Conservation (phyloP, 768 basidiomycete species). For the Cantharellus cinnabarinus region DNA sequence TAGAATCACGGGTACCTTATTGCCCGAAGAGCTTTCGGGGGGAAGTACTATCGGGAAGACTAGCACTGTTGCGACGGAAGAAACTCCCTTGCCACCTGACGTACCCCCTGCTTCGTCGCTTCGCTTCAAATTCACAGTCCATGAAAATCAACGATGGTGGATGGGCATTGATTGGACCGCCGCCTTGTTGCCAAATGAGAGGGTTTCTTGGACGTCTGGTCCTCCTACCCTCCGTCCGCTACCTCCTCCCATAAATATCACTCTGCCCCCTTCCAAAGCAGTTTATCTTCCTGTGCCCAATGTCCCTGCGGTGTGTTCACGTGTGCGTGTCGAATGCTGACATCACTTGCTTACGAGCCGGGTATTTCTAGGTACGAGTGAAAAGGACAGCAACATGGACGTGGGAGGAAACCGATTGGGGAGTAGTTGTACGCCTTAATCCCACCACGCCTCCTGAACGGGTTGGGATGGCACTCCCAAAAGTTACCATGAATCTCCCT, state of each 20-base stretch:
- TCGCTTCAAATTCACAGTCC: slow-evolving; percentile 42
- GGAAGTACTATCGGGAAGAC: slow-evolving; percentile 20
- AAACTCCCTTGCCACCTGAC: neutral
- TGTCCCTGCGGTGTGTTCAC: slow-evolving; percentile 12
- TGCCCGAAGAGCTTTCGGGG: slow-evolving; percentile 5
- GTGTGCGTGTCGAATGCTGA: neutral
- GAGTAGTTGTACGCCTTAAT: slow-evolving; percentile 33
- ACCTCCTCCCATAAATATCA: slow-evolving; percentile 47
- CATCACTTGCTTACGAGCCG: neutral
- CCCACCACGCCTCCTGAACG: slow-evolving; percentile 5
- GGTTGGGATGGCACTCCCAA: slow-evolving; percentile 1
- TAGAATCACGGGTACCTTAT: slow-evolving; percentile 11
- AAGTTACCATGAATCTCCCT: neutral
- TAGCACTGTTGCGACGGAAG: neutral
- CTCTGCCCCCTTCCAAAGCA: slow-evolving; percentile 41
- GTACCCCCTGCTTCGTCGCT: slow-evolving; percentile 3
- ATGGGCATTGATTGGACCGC: slow-evolving; percentile 93
- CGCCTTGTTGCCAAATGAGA: slow-evolving; percentile 71
- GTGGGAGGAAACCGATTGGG: slow-evolving; percentile 89
- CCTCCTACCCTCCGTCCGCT: slow-evolving; percentile 29
- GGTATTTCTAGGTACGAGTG: slow-evolving; percentile 16
- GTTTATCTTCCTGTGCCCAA: slow-evolving; percentile 27
- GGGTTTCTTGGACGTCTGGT: slow-evolving; percentile 66
- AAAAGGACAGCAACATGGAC: slow-evolving; percentile 65
- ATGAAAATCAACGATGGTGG: slow-evolving; percentile 97